A percentile compares a stretch with the other conserved stretches of the same genome.
Evolutionary conservation across 306 rosid genomes (phyloP).

Genomic region (Albizia julibrissin): DNA sequence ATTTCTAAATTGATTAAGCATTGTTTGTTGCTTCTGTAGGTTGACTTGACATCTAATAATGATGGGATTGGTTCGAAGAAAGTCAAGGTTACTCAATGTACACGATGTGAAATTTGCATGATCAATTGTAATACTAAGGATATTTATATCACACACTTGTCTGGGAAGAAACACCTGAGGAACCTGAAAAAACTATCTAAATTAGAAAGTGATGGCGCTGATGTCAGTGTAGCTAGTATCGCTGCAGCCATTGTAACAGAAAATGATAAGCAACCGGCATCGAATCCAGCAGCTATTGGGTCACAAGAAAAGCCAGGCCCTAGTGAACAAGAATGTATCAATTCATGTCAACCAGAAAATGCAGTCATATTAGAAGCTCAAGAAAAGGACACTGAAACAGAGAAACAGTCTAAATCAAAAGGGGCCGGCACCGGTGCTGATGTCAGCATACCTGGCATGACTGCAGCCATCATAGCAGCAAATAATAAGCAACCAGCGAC

Average conservation of each 20-base stretch:
- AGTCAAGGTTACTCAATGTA: slow-evolving; percentile 50
- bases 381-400: slow-evolving; percentile 38
- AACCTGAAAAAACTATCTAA: slow-evolving; percentile 46
- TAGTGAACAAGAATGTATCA: neutral
- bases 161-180: slow-evolving; percentile 71
- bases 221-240: neutral
- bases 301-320: slow-evolving; percentile 51
- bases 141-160: slow-evolving; percentile 48
- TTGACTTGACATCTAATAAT: slow-evolving; percentile 42
- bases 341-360: neutral
- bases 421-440: no score
- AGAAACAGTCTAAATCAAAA: neutral
- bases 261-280: neutral
- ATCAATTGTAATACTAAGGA: slow-evolving; percentile 60
- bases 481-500: no score
- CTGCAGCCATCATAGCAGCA: no score
- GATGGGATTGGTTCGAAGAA: slow-evolving; percentile 48
- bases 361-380: neutral
- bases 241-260: neutral
- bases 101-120: slow-evolving; percentile 70
- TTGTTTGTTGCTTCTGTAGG: slow-evolving; percentile 42
- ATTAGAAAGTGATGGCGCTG: slow-evolving; percentile 1
- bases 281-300: slow-evolving; percentile 30
- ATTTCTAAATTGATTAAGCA: slow-evolving; percentile 9
- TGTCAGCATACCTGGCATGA: no score